Evolutionary conservation across 2,329 filamentous ascomycete species (phyloP).

Genomic region (Fusarium fracticaudum): DNA sequence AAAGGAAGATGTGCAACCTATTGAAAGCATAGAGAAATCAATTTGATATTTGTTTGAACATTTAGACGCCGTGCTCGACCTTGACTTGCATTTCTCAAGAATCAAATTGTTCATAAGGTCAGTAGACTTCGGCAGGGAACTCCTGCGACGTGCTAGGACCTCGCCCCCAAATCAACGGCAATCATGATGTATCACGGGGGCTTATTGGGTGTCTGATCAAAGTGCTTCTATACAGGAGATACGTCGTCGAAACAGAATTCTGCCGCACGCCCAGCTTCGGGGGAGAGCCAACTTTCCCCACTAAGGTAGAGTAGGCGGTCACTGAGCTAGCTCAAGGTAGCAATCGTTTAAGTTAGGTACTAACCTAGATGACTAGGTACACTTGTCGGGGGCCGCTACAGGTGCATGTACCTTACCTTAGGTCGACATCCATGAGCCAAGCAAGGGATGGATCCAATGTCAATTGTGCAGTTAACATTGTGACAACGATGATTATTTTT

Average conservation of each 20-base stretch:
- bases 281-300: background rate
- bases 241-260: background rate
- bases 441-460: constrained; percentile 10
- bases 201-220: background rate
- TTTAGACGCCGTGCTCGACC: background rate
- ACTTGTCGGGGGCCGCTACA: background rate
- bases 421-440: constrained; percentile 5
- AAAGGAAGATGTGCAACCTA: constrained; percentile 1
- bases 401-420: background rate
- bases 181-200: background rate
- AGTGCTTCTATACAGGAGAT: background rate
- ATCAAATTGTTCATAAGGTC: background rate
- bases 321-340: background rate
- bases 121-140: background rate
- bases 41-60: constrained; percentile 13
- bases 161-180: background rate
- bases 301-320: background rate
- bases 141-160: background rate
- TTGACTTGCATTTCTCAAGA: background rate
- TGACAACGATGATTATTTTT: constrained; percentile 4
- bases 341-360: background rate
- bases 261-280: background rate
- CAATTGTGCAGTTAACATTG: background rate
- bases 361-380: too few species aligned
- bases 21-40: constrained; percentile 11